These are phyloP conservation scores for Neonectria magnoliae DNA, from an alignment of 2,329 filamentous ascomycete species.

Conservation along the genomic window DNA sequence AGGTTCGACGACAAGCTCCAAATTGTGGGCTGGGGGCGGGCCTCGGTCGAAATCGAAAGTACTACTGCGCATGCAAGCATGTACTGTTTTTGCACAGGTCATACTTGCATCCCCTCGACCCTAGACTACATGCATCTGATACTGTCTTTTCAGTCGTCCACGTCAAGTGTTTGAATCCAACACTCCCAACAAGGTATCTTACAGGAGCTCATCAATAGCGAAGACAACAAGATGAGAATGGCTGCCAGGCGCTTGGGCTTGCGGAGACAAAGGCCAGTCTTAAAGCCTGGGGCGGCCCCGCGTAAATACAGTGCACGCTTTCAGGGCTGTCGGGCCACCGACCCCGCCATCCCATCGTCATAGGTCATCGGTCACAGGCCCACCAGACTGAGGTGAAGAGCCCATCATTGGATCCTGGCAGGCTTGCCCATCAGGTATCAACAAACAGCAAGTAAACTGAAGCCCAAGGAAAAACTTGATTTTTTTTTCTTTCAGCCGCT, in stretches of 20 bases:
- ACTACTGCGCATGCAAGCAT: background rate
- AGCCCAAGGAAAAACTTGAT: conserved; percentile 15
- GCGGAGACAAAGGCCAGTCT: background rate
- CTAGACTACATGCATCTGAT: background rate
- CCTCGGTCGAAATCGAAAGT: background rate
- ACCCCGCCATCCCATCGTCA: conserved; percentile 38
- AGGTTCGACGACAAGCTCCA: conserved; percentile 33
- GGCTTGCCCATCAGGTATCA: conserved; percentile 34
- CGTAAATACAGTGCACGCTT: background rate
- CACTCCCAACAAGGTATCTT: too few species aligned
- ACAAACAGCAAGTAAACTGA: conserved; percentile 24
- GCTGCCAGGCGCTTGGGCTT: conserved; percentile 1
- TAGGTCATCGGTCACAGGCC: conserved; percentile 32
- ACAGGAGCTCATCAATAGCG: background rate
- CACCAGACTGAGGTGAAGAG: conserved; percentile 1
- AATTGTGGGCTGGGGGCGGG: background rate
- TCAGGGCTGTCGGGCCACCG: conserved; percentile 5
- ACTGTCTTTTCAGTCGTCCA: background rate
- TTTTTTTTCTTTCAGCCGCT: background rate
- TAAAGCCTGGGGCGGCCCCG: background rate
- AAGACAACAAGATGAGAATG: background rate
- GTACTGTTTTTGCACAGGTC: background rate
- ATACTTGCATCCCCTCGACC: background rate
- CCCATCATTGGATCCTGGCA: conserved; percentile 4
- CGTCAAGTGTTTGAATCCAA: background rate